These are phyloP conservation scores for Paracorniculantispora psalliotae DNA, from an alignment of 2,329 filamentous ascomycete genomes.

Conservation along the genomic window DNA sequence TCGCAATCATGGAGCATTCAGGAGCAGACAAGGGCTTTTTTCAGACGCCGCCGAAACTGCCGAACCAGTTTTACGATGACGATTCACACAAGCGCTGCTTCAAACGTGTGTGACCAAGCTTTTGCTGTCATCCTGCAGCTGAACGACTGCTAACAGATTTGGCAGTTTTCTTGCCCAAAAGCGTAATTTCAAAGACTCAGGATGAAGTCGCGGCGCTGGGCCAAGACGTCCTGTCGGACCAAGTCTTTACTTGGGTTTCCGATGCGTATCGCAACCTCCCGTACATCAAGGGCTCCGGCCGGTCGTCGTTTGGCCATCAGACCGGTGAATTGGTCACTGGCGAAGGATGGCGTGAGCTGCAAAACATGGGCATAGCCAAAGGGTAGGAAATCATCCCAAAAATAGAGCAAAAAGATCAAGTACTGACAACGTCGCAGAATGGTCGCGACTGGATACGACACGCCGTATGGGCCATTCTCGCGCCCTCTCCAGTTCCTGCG, in stretches of 20 bases:
- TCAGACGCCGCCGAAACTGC: slow-evolving; percentile 45
- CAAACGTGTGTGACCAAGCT: slow-evolving; percentile 34
- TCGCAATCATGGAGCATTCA: slow-evolving; percentile 37
- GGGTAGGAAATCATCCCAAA: too few species aligned
- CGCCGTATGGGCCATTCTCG: slow-evolving; percentile 43
- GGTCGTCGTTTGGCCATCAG: slow-evolving; percentile 58
- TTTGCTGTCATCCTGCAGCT: neutral
- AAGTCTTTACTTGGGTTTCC: slow-evolving; percentile 52
- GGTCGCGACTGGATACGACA: slow-evolving; percentile 56
- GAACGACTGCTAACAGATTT: neutral
- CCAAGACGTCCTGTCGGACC: slow-evolving; percentile 47
- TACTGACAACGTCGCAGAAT: too few species aligned
- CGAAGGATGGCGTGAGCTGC: slow-evolving; percentile 61
- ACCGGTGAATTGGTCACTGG: slow-evolving; percentile 57
- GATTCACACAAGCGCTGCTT: slow-evolving; percentile 47
- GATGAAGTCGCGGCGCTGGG: slow-evolving; percentile 45
- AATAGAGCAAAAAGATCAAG: too few species aligned
- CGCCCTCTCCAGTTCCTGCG: slow-evolving; percentile 56
- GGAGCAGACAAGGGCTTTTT: slow-evolving; percentile 50
- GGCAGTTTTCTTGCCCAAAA: slow-evolving; percentile 44
- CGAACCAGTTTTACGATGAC: slow-evolving; percentile 55
- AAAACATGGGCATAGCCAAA: slow-evolving; percentile 52
- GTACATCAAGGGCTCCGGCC: slow-evolving; percentile 50
- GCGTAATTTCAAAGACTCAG: slow-evolving; percentile 34
- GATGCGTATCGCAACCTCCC: slow-evolving; percentile 64